Base-by-base conservation (phyloP, 192 early-diverging fungal genomes). In the Thoreauomyces humboldtii region DNA sequence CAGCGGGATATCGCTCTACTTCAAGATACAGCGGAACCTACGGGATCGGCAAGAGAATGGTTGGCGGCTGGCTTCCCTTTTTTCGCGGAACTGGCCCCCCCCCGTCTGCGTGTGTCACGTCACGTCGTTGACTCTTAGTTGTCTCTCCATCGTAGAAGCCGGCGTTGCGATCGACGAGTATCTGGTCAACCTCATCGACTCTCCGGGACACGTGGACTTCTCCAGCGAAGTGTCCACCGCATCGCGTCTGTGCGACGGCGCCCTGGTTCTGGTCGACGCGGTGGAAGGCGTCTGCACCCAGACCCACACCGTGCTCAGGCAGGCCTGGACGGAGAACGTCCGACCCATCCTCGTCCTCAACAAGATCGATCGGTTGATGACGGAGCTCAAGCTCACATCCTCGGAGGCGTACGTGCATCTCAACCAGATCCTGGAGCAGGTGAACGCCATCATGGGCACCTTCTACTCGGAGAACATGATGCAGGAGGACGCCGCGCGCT, bases 281-380 rank as follows among this genome's bases (percentile, higher is more conserved):
- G 92, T 99, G 21, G 97, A 99, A 73, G 97, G 97, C 29, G 93
- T 98, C 15, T 98, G 95, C 77, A 95, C 97, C n/a, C 96, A 98
- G 83, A 99, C 97, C 3, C 88, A 94, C 60, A 91, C 94, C 11
- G 97, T 99, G 2, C 74, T 99, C 62, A 82, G 92, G 9, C 96
- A 98, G 77, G 96, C 95, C 3, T 95, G 92, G 89, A 74, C 80
- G 1, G 96, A 98, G 67, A 91, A 87, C 51, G 89, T 99, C 7
- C 83, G 84, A 17, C 95, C 94, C 0, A 73, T 99, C n/a, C 71
- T 99, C 28, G 94, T 99, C 17, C 74, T 99, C 44, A 99, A 99
- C 83, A 99, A 99, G 75, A 93, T 99, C 42, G 97, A 99, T 69
- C 81, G 96, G 32, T 71, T 99, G 38, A 91, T 97, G 35, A 91